Evolutionary conservation across 2,329 filamentous ascomycete species (phyloP), one percentile per base, ranked within the genome.

Genomic region (Geoglossum cookeanum): DNA sequence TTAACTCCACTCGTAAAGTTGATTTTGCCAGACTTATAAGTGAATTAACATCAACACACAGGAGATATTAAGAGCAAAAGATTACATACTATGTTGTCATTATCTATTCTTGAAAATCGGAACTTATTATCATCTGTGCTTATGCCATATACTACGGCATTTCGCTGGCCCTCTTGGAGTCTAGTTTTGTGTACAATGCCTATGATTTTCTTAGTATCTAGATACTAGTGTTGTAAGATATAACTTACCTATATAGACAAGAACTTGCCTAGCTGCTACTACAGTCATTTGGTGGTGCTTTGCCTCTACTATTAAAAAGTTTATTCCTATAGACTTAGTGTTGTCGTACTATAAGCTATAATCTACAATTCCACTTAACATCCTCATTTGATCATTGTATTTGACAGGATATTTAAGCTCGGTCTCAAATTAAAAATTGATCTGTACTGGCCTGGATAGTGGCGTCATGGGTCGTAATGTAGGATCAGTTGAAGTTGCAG

Each of bases 81-180:
- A 45, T 57, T 29, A 57, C 56, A 42, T 27, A 57, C 56, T 37
- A 53, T 37, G 17, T 47, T 54, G 15, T 42, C 33, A 47, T 57
- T 57, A 54, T 57, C 56, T 27, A 57, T 17, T 29, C 48, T 29
- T 47, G 48, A 57, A 54, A 57, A 57, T 22, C 32, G 56, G 39
- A 57, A 57, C 56, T 57, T 4, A 35, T 57, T 29, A 35, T 47
- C 56, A 39, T 57, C 56, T 54, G 56, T 57, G 48, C 47, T 57
- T 37, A 57, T 17, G 3, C 56, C 56, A 29, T 57, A 57, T 9
- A 57, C 47, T 33, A 57, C 35, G 4, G n/a, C 32, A 37, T 57
- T 55, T 3, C 45, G 48, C 56, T 29, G 32, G 15, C 47, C 48
- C 39, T 57, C n/a, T 29, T 17, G 17, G 5, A 29, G n/a, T 29